phyloP scores from a whole-genome alignment of 2,329 filamentous ascomycete genomes.

The Aspergillus pseudotamarii region DNA sequence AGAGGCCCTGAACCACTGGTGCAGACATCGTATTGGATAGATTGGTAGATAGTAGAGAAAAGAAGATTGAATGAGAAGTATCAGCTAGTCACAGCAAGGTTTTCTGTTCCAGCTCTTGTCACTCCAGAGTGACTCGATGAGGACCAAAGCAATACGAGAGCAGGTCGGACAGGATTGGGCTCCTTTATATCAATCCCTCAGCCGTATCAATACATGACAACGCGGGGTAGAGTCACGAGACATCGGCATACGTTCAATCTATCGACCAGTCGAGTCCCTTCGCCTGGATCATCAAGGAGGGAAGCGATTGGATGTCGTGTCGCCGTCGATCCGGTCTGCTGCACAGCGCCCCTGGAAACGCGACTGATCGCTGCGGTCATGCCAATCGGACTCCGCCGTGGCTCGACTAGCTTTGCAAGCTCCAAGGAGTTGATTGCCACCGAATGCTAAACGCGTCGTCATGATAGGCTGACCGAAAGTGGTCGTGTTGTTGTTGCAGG shows the following conservation, averaged over 20 bases:
- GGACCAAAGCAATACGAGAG: background rate
- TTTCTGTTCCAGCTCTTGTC: background rate
- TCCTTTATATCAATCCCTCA: background rate
- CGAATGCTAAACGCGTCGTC: background rate
- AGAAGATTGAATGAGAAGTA: background rate
- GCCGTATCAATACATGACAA: background rate
- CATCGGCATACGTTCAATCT: background rate
- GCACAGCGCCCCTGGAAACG: background rate
- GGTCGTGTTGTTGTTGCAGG: background rate
- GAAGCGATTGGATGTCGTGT: conserved; percentile 2
- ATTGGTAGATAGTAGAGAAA: background rate
- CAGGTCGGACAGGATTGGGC: background rate
- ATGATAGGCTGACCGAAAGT: background rate
- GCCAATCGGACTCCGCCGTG: background rate
- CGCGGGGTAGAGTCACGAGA: conserved; percentile 4
- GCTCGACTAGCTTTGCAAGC: background rate
- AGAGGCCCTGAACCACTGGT: conserved; percentile 23
- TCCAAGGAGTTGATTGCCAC: background rate
- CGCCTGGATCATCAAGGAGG: background rate
- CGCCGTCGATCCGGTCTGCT: background rate
- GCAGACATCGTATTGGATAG: conserved; percentile 22
- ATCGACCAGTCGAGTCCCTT: background rate
- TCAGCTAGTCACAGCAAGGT: background rate
- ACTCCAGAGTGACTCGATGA: conserved; percentile 1
- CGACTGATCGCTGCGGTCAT: background rate